Evolutionary conservation across 768 basidiomycete genomes (phyloP), one percentile per base, ranked within the genome.

Genomic region (Leucocoprinus birnbaumii): DNA sequence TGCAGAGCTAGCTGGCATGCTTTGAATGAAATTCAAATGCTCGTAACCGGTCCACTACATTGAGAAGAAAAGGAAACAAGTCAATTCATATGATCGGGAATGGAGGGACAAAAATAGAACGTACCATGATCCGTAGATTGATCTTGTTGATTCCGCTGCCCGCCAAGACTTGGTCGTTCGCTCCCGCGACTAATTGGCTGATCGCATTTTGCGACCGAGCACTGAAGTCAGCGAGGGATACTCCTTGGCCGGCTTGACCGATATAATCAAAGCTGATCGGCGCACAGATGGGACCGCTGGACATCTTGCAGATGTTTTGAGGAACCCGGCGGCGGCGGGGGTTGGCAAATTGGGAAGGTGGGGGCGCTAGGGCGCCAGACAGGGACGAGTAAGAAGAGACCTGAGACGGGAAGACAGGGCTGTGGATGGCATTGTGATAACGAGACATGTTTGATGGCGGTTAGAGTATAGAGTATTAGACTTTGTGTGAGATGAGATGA

Each of bases 211-310:
- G 41, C 18, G 46, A 56, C 9, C 55, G 31, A n/a, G 55, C 41
- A 41, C 46, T 53, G 19, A 59, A 50, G 38, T 59, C 58, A 7
- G 45, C 50, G 77, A 81, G 78, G 4, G 73, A 69, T 24, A 81
- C 68, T 1, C 80, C 80, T 26, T 77, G 73, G 13, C 65, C 64
- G 2, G 63, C 59, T 26, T 74, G 70, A 1, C 77, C 79, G 14
- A 69, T 62, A 44, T 71, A 61, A 60, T 80, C 75, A 51, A 81
- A 80, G 7, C 59, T 34, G 42, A 81, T 67, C 0, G 73, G 58
- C 1, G 54, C 61, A 19, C 70, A 66, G 6, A 63, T 49, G 4
- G 61, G 61, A 16, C 61, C 59, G 1, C 61, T 35, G 22, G 69
- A 64, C 10, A 65, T 62, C 13, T 63, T 57, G 53, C 52, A 53